These are phyloP conservation scores for Puccinia triticina DNA, from an alignment of 1,284 basidiomycete species.

Conservation along the genomic window DNA sequence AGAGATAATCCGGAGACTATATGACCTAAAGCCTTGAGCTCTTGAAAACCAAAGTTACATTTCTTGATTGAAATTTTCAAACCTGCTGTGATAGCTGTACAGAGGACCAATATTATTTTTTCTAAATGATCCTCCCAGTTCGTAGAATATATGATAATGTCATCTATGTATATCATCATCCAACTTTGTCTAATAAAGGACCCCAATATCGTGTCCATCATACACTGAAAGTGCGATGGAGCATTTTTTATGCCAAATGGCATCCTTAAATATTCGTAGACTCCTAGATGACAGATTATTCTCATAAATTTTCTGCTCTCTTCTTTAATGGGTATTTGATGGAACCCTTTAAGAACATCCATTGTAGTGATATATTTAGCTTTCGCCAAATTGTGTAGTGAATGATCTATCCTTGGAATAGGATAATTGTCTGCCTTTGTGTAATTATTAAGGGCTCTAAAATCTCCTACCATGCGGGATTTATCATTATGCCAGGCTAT, in stretches of 20 bases:
- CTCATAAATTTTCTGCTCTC: not conserved
- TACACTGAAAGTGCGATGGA: not conserved
- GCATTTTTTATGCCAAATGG: conserved; percentile 25
- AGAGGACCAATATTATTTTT: too few species aligned
- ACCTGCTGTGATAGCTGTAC: too few species aligned
- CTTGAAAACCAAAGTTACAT: conserved; percentile 27
- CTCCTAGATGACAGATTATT: not conserved
- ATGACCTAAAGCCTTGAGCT: not conserved
- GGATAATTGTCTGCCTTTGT: not conserved
- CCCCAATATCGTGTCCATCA: too few species aligned
- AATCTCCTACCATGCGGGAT: conserved; percentile 16
- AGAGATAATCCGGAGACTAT: conserved; percentile 59
- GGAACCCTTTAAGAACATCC: conserved; percentile 18
- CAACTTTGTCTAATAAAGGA: too few species aligned
- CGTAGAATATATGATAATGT: too few species aligned
- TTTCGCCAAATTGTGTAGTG: conserved; percentile 1
- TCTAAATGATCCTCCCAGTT: too few species aligned
- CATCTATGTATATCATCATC: too few species aligned
- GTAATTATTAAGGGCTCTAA: conserved; percentile 9
- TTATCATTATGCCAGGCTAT: conserved; percentile 20
- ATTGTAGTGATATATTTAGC: conserved; percentile 26
- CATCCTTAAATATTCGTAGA: not conserved
- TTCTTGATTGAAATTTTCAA: not conserved
- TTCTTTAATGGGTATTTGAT: not conserved
- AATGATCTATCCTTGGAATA: conserved; percentile 24